phyloP scores from a whole-genome alignment of 2,329 filamentous ascomycete genomes.

The Calycina herbarum region DNA sequence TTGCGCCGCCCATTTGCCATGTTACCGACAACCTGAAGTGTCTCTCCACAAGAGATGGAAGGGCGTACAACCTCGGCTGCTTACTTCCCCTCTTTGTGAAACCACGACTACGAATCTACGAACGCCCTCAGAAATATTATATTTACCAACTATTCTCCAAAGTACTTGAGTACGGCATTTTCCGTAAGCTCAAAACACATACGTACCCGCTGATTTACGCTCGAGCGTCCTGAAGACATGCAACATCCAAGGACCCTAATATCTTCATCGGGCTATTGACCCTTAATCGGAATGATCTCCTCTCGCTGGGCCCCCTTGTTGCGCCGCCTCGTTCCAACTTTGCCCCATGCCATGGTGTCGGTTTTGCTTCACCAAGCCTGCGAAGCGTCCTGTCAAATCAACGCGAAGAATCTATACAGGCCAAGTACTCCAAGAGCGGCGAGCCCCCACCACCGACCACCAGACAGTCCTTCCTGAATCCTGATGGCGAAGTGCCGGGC shows the following conservation, averaged over 20 bases:
- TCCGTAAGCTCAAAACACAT: not conserved
- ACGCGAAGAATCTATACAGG: slow-evolving; percentile 8
- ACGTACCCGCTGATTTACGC: not conserved
- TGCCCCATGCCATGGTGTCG: slow-evolving; percentile 20
- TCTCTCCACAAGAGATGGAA: not conserved
- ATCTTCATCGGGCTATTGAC: slow-evolving; percentile 12
- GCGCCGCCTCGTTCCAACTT: slow-evolving; percentile 14
- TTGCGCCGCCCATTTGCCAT: not conserved
- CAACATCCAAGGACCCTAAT: slow-evolving; percentile 4
- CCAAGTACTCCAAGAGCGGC: slow-evolving; percentile 14
- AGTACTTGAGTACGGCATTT: not conserved
- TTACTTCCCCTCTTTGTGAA: slow-evolving; percentile 11
- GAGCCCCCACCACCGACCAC: not conserved
- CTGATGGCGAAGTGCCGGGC: slow-evolving; percentile 6
- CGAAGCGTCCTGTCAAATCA: slow-evolving; percentile 1
- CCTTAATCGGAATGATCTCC: slow-evolving; percentile 14
- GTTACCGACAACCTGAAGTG: not conserved
- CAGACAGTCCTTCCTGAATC: not conserved
- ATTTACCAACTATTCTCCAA: not conserved
- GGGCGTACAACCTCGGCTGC: slow-evolving; percentile 8
- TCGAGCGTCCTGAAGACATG: not conserved
- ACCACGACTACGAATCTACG: slow-evolving; percentile 1
- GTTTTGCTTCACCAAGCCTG: slow-evolving; percentile 15
- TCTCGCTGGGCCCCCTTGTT: slow-evolving; percentile 7
- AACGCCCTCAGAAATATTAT: not conserved